Evolutionary conservation across 2,329 filamentous ascomycete genomes (phyloP).

Genomic region (Raffaelea arxii): DNA sequence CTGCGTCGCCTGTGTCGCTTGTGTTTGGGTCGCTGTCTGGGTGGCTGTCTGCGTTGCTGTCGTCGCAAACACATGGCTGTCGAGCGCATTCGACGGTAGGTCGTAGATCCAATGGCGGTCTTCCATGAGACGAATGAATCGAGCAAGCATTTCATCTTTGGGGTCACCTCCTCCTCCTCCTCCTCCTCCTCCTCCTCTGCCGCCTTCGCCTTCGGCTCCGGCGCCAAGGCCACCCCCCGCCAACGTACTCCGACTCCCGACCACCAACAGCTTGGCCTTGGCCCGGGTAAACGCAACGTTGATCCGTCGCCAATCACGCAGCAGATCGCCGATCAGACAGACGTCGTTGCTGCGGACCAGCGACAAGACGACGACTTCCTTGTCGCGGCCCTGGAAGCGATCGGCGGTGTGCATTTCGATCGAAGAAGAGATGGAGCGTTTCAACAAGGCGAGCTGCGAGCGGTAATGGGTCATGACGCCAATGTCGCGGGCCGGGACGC

Average conservation of each 20-base stretch:
- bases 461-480: conserved; percentile 97
- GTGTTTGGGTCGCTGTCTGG: conserved; percentile 4
- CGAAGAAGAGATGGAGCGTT: conserved; percentile 32
- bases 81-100: conserved; percentile 52
- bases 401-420: conserved; percentile 97
- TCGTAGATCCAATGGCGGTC: conserved; percentile 71
- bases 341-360: conserved; percentile 81
- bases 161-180: conserved; percentile 40
- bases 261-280: conserved; percentile 79
- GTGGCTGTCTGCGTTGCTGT: conserved; percentile 11
- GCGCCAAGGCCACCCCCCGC: conserved; percentile 22
- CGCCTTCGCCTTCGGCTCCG: conserved; percentile 34
- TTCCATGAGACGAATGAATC: conserved; percentile 71
- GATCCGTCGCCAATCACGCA: conserved; percentile 85
- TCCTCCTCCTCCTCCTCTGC: conserved; percentile 35
- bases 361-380: conserved; percentile 80
- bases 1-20: background rate
- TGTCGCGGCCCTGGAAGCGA: conserved; percentile 93
- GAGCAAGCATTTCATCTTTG: conserved; percentile 62
- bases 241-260: conserved; percentile 75
- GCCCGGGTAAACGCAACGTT: conserved; percentile 94
- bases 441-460: conserved; percentile 76
- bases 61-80: conserved; percentile 53
- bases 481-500: conserved; percentile 66
- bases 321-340: conserved; percentile 75